Conservation (phyloP, 192 early-diverging fungal genomes). For the Backusella liffmaniae region DNA sequence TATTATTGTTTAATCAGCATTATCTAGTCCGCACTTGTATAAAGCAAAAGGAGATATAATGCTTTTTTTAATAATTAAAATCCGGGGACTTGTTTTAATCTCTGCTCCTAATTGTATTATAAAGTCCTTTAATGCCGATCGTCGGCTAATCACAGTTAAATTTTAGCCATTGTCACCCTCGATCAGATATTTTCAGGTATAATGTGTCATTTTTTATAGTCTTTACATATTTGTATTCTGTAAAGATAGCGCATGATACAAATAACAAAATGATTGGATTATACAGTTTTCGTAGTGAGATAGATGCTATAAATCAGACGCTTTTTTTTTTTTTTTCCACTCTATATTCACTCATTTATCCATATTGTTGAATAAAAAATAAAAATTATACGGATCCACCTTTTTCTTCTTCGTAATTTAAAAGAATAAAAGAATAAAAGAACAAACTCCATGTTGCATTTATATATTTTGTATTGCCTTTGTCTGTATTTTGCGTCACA, state of each 20-base stretch:
- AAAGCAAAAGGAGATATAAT: too few species aligned
- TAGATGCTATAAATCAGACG: not conserved
- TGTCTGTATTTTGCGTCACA: not conserved
- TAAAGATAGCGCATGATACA: not conserved
- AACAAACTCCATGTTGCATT: not conserved
- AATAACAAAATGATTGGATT: too few species aligned
- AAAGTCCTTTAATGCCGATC: too few species aligned
- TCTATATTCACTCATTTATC: not conserved
- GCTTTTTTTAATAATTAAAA: too few species aligned
- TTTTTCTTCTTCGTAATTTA: not conserved
- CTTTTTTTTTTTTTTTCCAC: not conserved
- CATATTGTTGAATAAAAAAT: too few species aligned
- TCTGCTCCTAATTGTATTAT: too few species aligned
- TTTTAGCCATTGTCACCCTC: not conserved
- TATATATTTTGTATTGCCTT: not conserved
- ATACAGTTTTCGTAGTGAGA: too few species aligned
- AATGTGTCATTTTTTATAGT: not conserved
- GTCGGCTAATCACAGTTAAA: not conserved
- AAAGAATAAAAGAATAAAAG: not conserved
- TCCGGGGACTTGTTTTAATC: too few species aligned
- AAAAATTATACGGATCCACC: too few species aligned
- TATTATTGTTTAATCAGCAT: too few species aligned
- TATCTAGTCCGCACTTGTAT: too few species aligned
- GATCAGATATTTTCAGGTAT: not conserved
- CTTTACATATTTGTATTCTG: not conserved